Evolutionary conservation across 2,329 filamentous ascomycete genomes (phyloP).

Genomic region (Verticillium klebahnii): DNA sequence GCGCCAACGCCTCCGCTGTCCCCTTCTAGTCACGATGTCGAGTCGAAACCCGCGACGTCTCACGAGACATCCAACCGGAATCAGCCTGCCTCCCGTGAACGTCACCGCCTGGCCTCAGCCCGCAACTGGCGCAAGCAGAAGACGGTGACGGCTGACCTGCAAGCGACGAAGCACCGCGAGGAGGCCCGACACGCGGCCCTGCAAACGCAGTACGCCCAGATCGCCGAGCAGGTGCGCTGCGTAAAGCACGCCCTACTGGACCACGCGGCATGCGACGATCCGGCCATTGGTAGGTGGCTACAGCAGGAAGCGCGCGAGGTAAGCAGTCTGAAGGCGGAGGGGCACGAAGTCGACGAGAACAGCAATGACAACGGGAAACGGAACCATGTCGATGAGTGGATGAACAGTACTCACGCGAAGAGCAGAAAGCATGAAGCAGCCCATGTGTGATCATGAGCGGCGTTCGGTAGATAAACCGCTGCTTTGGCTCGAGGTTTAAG

Average conservation of each 20-base stretch:
- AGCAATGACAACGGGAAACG: too few relatives aligned
- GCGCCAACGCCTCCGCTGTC: not conserved
- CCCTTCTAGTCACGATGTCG: not conserved
- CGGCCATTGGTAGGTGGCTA: conserved; percentile 7
- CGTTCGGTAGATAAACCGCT: too few relatives aligned
- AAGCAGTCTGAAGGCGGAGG: too few relatives aligned
- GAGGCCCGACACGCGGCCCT: conserved; percentile 5
- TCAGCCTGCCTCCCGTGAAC: not conserved
- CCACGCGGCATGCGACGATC: conserved; percentile 6
- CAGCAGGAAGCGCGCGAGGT: not conserved
- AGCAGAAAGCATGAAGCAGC: too few relatives aligned
- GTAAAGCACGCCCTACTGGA: conserved; percentile 8
- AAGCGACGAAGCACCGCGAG: not conserved
- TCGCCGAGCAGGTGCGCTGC: conserved; percentile 1
- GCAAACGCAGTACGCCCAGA: not conserved
- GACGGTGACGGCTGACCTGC: conserved; percentile 2
- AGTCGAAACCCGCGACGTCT: not conserved
- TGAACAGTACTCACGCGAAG: too few relatives aligned
- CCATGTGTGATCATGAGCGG: too few relatives aligned
- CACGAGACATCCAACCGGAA: not conserved
- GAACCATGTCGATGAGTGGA: too few relatives aligned
- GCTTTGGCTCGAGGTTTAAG: too few relatives aligned
- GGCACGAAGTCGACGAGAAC: not conserved
- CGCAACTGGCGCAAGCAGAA: conserved; percentile 11
- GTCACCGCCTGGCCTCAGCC: conserved; percentile 8